Percentiles rank a stretch among this genome's conserved stretches.
Evolutionary conservation across 164 flowering plant genomes (phyloP).

Genomic region (Sedum album): DNA sequence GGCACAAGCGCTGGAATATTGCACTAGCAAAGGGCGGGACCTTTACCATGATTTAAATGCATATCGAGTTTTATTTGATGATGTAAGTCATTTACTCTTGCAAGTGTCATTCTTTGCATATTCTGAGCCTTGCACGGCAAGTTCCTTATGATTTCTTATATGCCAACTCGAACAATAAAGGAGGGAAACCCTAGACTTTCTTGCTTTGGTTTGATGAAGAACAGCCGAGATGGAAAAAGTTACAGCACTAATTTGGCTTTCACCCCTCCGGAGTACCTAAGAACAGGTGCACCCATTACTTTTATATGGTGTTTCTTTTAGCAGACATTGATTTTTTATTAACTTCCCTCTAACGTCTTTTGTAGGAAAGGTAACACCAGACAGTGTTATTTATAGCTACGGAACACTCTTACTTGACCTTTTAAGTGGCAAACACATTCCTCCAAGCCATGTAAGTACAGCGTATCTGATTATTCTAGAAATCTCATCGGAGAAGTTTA

Average conservation of each 20-base stretch:
- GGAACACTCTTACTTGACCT: conserved; percentile 94
- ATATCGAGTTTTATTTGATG: conserved; percentile 76
- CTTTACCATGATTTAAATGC: conserved; percentile 94
- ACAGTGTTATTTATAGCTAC: conserved; percentile 92
- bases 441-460: conserved; percentile 85
- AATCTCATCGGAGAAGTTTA: neutral
- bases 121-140: neutral
- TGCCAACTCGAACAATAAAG: conserved; percentile 23
- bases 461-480: neutral
- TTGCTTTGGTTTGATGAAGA: conserved; percentile 89
- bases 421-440: conserved; percentile 95
- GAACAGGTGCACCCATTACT: conserved; percentile 74
- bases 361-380: conserved; percentile 85
- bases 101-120: neutral
- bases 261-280: conserved; percentile 82
- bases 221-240: conserved; percentile 88
- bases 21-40: conserved; percentile 73
- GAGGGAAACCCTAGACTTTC: conserved; percentile 80
- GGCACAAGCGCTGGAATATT: conserved; percentile 86
- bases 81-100: conserved; percentile 31
- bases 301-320: neutral
- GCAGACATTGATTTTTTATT: neutral
- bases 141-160: neutral
- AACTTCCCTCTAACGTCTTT: neutral
- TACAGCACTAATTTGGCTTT: conserved; percentile 88